These are phyloP conservation scores for Geotrichum citri-aurantii DNA, from an alignment of 1,139 yeast species.

Conservation along the genomic window DNA sequence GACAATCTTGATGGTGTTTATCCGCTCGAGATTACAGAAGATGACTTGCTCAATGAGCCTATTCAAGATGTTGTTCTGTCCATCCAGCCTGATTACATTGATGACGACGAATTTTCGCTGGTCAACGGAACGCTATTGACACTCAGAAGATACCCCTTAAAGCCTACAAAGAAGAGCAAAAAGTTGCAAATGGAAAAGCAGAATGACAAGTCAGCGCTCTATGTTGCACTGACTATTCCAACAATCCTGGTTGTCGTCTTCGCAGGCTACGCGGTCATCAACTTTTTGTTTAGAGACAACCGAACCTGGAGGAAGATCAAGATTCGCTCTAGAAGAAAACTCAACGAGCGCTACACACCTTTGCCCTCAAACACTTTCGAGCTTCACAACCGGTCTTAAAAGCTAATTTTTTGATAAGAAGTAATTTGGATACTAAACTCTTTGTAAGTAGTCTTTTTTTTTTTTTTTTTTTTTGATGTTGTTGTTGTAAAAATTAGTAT, in stretches of 20 bases:
- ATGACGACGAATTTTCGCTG: conserved; percentile 52
- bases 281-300: conserved; percentile 16
- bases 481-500: background rate
- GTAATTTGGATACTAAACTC: background rate
- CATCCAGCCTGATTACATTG: conserved; percentile 62
- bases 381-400: conserved; percentile 10
- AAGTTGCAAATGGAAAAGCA: conserved; percentile 34
- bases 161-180: conserved; percentile 52
- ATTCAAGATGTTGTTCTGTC: conserved; percentile 50
- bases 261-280: conserved; percentile 15
- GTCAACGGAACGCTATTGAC: conserved; percentile 51
- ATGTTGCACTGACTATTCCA: conserved; percentile 61
- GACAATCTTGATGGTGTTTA: conserved; percentile 57
- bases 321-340: conserved; percentile 11
- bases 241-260: conserved; percentile 56
- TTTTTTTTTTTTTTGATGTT: too few species aligned
- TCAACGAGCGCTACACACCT: conserved; percentile 14
- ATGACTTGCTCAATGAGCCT: conserved; percentile 54
- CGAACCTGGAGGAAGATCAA: conserved; percentile 19
- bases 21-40: conserved; percentile 53
- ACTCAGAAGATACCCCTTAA: conserved; percentile 53
- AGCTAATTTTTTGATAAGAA: too few species aligned
- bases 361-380: conserved; percentile 19
- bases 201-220: conserved; percentile 51
- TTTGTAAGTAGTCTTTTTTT: background rate